Percentiles rank a stretch among this genome's conserved stretches.
phyloP scores from a whole-genome alignment of 768 basidiomycete species.

The Tylopilus vinaceipallidus region DNA sequence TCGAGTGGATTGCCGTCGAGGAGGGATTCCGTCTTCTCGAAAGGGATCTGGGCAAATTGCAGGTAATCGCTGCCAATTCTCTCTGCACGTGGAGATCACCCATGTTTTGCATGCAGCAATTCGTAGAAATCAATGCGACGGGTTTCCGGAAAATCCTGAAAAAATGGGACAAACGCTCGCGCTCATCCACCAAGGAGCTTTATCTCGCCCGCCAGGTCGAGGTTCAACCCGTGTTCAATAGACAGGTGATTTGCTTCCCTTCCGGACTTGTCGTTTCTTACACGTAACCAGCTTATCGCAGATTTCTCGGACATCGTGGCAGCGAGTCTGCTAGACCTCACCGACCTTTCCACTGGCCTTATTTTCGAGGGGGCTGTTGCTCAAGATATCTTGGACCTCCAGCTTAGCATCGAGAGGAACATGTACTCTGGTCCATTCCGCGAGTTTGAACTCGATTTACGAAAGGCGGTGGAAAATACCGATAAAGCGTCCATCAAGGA shows the following conservation, averaged over 20 bases:
- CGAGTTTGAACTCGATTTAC: slow-evolving; percentile 86
- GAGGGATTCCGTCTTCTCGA: slow-evolving; percentile 95
- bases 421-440: slow-evolving; percentile 71
- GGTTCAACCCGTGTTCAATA: slow-evolving; percentile 97
- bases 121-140: slow-evolving; percentile 94
- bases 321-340: slow-evolving; percentile 74
- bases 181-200: slow-evolving; percentile 92
- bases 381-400: slow-evolving; percentile 72
- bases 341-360: slow-evolving; percentile 70
- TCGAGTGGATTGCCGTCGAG: slow-evolving; percentile 94
- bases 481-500: slow-evolving; percentile 64
- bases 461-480: slow-evolving; percentile 65
- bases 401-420: slow-evolving; percentile 62
- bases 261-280: slow-evolving; percentile 7
- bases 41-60: slow-evolving; percentile 90
- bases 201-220: slow-evolving; percentile 96
- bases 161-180: slow-evolving; percentile 97
- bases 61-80: slow-evolving; percentile 49
- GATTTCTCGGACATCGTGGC: slow-evolving; percentile 93
- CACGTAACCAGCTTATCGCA: slow-evolving; percentile 71
- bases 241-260: slow-evolving; percentile 60
- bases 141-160: slow-evolving; percentile 97
- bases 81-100: slow-evolving; percentile 10
- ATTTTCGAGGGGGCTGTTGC: slow-evolving; percentile 79
- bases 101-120: slow-evolving; percentile 59